Conservation (phyloP, 352 stramenopile genomes). For the Globisporangium okanoganense region DNA sequence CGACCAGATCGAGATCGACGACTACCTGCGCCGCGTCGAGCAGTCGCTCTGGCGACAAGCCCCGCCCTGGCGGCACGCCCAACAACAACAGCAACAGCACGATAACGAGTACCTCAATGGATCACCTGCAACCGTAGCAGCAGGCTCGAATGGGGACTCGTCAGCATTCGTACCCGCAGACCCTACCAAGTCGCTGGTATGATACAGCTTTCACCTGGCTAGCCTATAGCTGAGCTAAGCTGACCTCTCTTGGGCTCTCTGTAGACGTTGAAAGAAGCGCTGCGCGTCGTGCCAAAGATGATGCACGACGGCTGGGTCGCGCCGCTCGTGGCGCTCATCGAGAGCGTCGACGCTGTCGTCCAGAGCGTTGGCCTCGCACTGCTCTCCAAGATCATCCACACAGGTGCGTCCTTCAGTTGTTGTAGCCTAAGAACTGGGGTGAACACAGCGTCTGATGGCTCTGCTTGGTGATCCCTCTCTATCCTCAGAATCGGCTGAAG, state of each 20-base stretch:
- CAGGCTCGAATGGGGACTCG: not conserved
- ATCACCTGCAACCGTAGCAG: not conserved
- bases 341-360: constrained; percentile 44
- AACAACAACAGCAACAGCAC: constrained; percentile 10
- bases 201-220: no score
- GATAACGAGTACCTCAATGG: not conserved
- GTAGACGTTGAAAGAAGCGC: constrained; percentile 42
- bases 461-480: not conserved
- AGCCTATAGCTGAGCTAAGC: not conserved
- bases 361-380: constrained; percentile 45
- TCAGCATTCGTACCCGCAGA: not conserved
- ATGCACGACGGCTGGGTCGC: constrained; percentile 66
- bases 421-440: no score
- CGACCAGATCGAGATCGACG: constrained; percentile 38
- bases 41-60: constrained; percentile 33
- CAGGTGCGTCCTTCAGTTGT: constrained; percentile 28
- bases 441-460: no score
- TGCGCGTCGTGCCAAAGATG: constrained; percentile 43
- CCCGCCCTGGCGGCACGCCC: constrained; percentile 33
- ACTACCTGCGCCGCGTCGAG: constrained; percentile 41
- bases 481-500: constrained; percentile 29
- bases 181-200: constrained; percentile 22
- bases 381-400: constrained; percentile 43
- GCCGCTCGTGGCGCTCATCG: constrained; percentile 50
- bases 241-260: no score